Conservation (phyloP, 192 early-diverging fungal genomes). For the Spizellomyces sp. region DNA sequence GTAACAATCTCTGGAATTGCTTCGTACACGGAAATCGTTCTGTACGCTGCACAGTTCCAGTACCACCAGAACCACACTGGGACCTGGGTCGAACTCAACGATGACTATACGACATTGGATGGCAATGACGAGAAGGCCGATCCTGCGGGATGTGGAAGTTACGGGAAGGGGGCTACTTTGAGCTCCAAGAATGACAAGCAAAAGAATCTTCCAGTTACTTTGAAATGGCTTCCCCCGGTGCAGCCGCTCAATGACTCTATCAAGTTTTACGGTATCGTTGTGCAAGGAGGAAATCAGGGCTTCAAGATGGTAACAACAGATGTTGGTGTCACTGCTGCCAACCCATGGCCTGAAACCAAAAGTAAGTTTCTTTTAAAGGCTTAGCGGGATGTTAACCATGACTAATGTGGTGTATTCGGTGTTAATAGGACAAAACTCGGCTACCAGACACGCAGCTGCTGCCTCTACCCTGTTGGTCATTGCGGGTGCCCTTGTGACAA, state of each 20-base stretch:
- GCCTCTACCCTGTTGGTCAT: not conserved
- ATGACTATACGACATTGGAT: not conserved
- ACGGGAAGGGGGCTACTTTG: conserved; percentile 4
- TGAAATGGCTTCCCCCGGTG: not conserved
- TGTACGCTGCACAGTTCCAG: not conserved
- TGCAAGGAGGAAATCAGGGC: not conserved
- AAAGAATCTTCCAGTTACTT: conserved; percentile 2
- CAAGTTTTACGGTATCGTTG: conserved; percentile 2
- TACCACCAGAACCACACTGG: not conserved
- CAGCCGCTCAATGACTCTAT: not conserved
- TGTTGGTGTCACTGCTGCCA: not conserved
- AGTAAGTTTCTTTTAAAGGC: not conserved
- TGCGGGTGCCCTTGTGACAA: not conserved
- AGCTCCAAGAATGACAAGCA: not conserved
- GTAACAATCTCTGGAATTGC: not conserved
- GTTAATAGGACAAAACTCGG: not conserved
- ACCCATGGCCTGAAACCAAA: conserved; percentile 3
- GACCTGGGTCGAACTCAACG: conserved; percentile 3
- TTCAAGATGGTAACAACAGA: conserved; percentile 7
- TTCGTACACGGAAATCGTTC: not conserved
- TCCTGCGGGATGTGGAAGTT: conserved; percentile 5
- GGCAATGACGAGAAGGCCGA: not conserved
- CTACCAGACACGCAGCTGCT: not conserved
- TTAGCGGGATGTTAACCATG: not conserved
- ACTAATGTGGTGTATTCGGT: not conserved